Conservation (phyloP, 352 stramenopile species). For the Hyphochytrium catenoides region DNA sequence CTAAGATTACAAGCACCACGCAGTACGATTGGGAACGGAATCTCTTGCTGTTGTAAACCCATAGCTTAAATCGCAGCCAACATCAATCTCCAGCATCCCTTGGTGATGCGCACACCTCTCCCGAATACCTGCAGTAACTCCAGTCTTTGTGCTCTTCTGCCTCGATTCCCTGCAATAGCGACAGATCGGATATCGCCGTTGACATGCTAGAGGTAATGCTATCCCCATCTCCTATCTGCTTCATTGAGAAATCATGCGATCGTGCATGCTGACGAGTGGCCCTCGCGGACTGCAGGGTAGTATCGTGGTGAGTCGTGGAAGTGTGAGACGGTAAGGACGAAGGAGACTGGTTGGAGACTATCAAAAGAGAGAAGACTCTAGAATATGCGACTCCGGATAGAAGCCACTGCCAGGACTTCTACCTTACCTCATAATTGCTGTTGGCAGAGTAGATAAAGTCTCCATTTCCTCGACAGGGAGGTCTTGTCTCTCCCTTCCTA, state of each 20-base stretch:
- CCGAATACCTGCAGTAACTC: slow-evolving; percentile 38
- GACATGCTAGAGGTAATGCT: slow-evolving; percentile 18
- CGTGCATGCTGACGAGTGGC: slow-evolving; percentile 18
- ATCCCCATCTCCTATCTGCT: slow-evolving; percentile 40
- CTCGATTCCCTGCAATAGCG: slow-evolving; percentile 22
- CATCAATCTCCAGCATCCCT: slow-evolving; percentile 2
- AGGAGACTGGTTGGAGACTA: background rate
- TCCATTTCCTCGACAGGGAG: slow-evolving; percentile 52
- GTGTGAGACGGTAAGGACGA: slow-evolving; percentile 19
- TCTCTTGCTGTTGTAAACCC: no score
- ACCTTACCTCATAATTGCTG: slow-evolving; percentile 6
- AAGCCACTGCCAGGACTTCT: background rate
- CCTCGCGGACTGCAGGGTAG: slow-evolving; percentile 20
- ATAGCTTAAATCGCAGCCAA: no score
- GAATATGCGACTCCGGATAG: slow-evolving; percentile 5
- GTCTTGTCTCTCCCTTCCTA: slow-evolving; percentile 52
- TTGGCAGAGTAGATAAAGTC: slow-evolving; percentile 37
- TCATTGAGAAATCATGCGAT: no score
- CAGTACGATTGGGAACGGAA: no score
- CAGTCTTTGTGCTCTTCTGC: slow-evolving; percentile 66
- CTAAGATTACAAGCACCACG: no score
- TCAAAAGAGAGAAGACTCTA: background rate
- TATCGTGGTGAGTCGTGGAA: slow-evolving; percentile 25
- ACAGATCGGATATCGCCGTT: slow-evolving; percentile 31
- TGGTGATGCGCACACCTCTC: background rate